Base-by-base conservation (phyloP, 2,329 filamentous ascomycete genomes). In the Phaeosphaeriaceae sp. region DNA sequence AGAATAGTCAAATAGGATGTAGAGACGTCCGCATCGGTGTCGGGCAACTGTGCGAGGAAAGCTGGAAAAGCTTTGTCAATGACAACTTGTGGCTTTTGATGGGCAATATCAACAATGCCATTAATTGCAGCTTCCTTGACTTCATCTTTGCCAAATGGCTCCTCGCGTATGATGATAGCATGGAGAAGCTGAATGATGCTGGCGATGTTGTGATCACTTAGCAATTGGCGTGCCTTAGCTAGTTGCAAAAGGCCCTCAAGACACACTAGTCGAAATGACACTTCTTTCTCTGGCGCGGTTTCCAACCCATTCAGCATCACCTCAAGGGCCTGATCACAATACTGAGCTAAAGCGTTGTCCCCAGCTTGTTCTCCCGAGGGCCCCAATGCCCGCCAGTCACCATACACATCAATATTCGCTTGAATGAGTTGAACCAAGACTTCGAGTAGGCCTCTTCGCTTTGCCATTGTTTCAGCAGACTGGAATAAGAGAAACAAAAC, bases 61-160 rank as follows among this genome's bases (percentile, higher is more conserved):
- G 83, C 82, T 20, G 86, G 86, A 60, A 88, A 84, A 0, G 85
- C 84, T 48, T 85, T 84, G 38, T 86, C 81, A 60, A 86, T 81
- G 21, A 88, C 83, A 9, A 86, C 71, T 38, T 81, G 78, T 15
- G 85, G 83, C 59, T 85, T 86, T 50, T 84, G 78, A 51, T 81
- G 81, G 6, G 86, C 86, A 34, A 88, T 79, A 28, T 85, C 80
- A 3, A 83, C 78, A 36, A 89, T 76, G 18, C 81, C 79, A 28
- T 76, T 72, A 50, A 87, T 82, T 5, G 85, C 83, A 52, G 82
- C 79, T 50, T 80, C 77, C 54, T 83, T 83, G 28, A 87, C 72
- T 50, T 85, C 80, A 45, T 81, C 79, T 42, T 81, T 79, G 8
- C 80, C 79, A 37, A 80, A 75, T 1, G 80, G 78, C 42, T 83